Base-by-base conservation (phyloP, 495 filamentous ascomycete species). In the Talaromyces wortmannii region DNA sequence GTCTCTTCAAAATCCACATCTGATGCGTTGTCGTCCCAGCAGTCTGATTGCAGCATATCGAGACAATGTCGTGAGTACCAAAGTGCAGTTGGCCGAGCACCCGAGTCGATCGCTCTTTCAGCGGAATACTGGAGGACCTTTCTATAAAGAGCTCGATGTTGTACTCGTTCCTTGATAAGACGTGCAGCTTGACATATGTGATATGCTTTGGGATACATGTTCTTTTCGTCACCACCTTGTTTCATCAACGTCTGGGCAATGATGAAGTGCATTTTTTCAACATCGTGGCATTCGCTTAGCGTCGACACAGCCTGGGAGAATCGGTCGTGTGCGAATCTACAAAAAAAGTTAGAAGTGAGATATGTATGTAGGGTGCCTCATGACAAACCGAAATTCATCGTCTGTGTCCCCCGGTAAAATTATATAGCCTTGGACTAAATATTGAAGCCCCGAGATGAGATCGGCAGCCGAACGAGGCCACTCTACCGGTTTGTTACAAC, bases 1-100 rank as follows among this genome's bases (percentile, higher is more conserved):
- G 89, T 94, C 67, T 95, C 90, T n/a, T 90, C 82, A 59, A 95
- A 95, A 53, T 83, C 84, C 1, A 88, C 84, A 64, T 95, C 91
- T n/a, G 78, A 72, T 23, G 67, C 62, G 8, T 72, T 74, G 29
- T 88, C 87, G 55, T 82, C 77, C 91, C 91, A 96, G 2, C 88
- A 85, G 53, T 89, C 69, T 15, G 83, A 72, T 63, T 94, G 90
- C 23, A 96, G 79, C 30, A 96, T 76, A n/a, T 75, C 76, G 48
- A 95, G 79, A 56, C 87, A 89, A 59, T 82, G 79, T 32, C 80
- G 78, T 68, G 85, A 92, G 64, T 91, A 95, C 69, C 83, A 87
- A 31, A 88, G 78, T 3, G 89, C 90, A 6, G 87, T 89, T 5
- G 86, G 83, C 45, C 87, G 78, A 15, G 90, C 91, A 29, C 91